phyloP scores from a whole-genome alignment of 768 basidiomycete genomes.

The Rhodotorula paludigena region DNA sequence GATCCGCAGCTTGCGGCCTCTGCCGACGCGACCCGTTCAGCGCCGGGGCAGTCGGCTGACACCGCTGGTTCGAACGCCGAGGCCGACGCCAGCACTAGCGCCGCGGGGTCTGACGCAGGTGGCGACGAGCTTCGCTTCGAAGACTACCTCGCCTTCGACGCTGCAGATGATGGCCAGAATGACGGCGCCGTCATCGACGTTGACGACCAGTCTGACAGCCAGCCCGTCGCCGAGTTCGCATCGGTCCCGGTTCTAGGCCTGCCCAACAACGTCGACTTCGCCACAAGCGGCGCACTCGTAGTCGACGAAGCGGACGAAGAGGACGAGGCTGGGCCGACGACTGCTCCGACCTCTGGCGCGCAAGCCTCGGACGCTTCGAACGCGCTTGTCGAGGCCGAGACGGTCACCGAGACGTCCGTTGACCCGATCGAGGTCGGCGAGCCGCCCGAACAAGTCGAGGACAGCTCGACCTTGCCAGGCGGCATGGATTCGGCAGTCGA shows the following conservation, averaged over 20 bases:
- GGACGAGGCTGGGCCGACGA: neutral
- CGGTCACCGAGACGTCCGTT: neutral
- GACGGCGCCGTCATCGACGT: neutral
- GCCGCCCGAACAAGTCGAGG: neutral
- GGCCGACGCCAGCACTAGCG: no score
- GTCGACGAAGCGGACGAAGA: no score
- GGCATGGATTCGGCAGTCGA: no score
- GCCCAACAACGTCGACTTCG: no score
- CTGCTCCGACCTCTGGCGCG: neutral
- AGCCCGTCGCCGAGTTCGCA: no score
- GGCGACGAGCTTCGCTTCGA: constrained; percentile 26
- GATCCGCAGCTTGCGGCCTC: no score
- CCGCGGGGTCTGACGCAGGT: no score
- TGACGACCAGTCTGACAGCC: neutral
- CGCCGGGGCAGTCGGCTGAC: no score
- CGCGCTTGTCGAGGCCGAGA: neutral
- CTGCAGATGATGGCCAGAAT: neutral
- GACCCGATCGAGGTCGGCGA: neutral
- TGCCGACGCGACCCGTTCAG: no score
- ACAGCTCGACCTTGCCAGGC: no score
- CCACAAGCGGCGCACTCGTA: no score
- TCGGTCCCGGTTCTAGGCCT: no score
- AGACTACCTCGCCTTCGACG: constrained; percentile 2
- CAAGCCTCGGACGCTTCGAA: neutral
- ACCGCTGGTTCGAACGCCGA: neutral